phyloP scores from a whole-genome alignment of 805 yeast species.

The Candida chauliodis region DNA sequence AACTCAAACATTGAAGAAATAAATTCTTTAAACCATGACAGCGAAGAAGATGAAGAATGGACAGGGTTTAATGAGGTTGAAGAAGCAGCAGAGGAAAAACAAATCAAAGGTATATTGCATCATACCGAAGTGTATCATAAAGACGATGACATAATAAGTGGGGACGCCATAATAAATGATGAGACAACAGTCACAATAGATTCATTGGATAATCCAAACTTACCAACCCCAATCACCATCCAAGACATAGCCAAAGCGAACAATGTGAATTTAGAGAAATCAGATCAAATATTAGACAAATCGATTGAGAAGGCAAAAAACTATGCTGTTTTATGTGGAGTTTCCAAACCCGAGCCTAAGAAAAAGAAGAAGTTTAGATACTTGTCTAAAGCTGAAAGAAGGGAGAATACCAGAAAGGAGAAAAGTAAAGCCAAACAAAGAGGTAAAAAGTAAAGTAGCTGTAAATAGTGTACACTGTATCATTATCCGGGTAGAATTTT shows the following conservation, averaged over 20 bases:
- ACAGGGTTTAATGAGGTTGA: constrained; percentile 29
- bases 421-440: constrained; percentile 16
- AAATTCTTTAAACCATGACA: constrained; percentile 19
- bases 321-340: constrained; percentile 67
- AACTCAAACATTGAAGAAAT: constrained; percentile 41
- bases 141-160: constrained; percentile 17
- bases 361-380: constrained; percentile 73
- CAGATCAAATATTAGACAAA: constrained; percentile 66
- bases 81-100: constrained; percentile 9
- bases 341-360: constrained; percentile 34
- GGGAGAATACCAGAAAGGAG: constrained; percentile 37
- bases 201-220: constrained; percentile 42
- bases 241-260: constrained; percentile 55
- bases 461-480: not conserved
- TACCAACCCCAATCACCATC: constrained; percentile 16
- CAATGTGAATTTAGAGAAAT: constrained; percentile 65
- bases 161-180: constrained; percentile 40
- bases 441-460: constrained; percentile 6
- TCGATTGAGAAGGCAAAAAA: constrained; percentile 78
- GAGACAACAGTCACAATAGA: constrained; percentile 43
- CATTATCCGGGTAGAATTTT: not conserved
- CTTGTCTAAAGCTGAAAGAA: constrained; percentile 77
- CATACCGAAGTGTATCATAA: constrained; percentile 37
- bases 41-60: constrained; percentile 35
- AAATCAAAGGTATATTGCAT: constrained; percentile 42